Percentiles rank a stretch among this genome's conserved stretches.
phyloP scores from a whole-genome alignment of 2,329 filamentous ascomycete species.

The Diaporthe sp. region DNA sequence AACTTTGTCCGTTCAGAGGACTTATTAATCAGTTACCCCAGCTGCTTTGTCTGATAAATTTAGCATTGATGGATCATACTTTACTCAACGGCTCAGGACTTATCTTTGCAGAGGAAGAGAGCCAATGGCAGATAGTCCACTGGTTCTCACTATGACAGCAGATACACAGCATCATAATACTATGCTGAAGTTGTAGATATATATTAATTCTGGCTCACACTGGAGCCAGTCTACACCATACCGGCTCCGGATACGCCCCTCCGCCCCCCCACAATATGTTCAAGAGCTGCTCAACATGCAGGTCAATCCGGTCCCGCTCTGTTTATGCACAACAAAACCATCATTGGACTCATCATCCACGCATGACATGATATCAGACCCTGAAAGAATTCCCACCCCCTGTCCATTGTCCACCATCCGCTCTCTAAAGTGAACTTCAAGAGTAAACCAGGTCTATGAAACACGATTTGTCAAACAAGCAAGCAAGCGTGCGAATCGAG shows the following conservation, averaged over 20 bases:
- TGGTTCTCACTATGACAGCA: neutral
- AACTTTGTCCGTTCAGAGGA: neutral
- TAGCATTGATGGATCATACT: neutral
- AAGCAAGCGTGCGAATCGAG: conserved; percentile 8
- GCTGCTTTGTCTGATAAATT: conserved; percentile 1
- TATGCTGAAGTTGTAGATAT: conserved; percentile 30
- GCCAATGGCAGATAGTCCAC: neutral
- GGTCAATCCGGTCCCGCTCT: neutral
- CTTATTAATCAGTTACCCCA: neutral
- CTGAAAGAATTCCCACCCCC: neutral
- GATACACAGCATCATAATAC: neutral
- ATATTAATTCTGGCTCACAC: conserved; percentile 38
- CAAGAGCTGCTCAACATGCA: conserved; percentile 22
- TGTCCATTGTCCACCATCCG: neutral
- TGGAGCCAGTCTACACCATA: conserved; percentile 24
- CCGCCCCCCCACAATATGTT: neutral
- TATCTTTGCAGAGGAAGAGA: neutral
- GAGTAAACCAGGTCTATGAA: conserved; percentile 35
- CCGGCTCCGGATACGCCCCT: conserved; percentile 12
- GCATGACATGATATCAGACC: conserved; percentile 3
- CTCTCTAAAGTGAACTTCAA: neutral
- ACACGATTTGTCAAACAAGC: conserved; percentile 17
- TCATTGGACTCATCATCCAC: conserved; percentile 21
- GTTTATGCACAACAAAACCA: conserved; percentile 36
- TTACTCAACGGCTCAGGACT: neutral